Conservation (phyloP, 1,139 yeast species). For the Pichia sp. region DNA sequence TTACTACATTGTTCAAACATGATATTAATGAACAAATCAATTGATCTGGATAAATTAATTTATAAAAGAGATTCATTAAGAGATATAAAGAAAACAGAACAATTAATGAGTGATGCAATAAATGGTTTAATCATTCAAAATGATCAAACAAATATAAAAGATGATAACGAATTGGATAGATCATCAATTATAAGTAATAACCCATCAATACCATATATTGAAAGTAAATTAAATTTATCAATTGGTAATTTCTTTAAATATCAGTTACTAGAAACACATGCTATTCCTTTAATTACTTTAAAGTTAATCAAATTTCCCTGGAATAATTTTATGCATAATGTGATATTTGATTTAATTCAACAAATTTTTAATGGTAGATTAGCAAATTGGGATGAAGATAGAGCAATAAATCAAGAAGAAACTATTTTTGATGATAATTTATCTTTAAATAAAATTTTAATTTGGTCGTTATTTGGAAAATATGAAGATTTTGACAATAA, state of each 20-base stretch:
- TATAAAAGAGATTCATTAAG: slow-evolving; percentile 28
- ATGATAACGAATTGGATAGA: slow-evolving; percentile 2
- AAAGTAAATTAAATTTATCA: slow-evolving; percentile 24
- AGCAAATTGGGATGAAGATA: slow-evolving; percentile 31
- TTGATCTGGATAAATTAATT: slow-evolving; percentile 26
- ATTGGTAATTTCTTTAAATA: slow-evolving; percentile 51
- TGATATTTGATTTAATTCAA: slow-evolving; percentile 95
- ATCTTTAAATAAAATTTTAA: slow-evolving; percentile 28
- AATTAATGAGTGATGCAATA: slow-evolving; percentile 29
- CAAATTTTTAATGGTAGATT: slow-evolving; percentile 78
- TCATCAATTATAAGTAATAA: background rate
- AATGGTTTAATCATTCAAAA: slow-evolving; percentile 22
- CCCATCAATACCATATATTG: slow-evolving; percentile 15
- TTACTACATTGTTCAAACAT: slow-evolving; percentile 92
- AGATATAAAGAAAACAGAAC: slow-evolving; percentile 26
- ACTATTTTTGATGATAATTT: slow-evolving; percentile 29
- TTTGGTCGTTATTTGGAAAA: slow-evolving; percentile 30
- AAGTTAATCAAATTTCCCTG: slow-evolving; percentile 62
- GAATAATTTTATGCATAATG: slow-evolving; percentile 96
- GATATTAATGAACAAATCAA: slow-evolving; percentile 64
- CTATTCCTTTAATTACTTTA: slow-evolving; percentile 26
- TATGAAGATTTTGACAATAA: slow-evolving; percentile 19
- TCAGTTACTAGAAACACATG: slow-evolving; percentile 26
- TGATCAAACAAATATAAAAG: slow-evolving; percentile 13
- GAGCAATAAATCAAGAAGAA: slow-evolving; percentile 29